Evolutionary conservation across 2,329 filamentous ascomycete species (phyloP), one percentile per base, ranked within the genome.

Genomic region (Monosporascus cannonballus): DNA sequence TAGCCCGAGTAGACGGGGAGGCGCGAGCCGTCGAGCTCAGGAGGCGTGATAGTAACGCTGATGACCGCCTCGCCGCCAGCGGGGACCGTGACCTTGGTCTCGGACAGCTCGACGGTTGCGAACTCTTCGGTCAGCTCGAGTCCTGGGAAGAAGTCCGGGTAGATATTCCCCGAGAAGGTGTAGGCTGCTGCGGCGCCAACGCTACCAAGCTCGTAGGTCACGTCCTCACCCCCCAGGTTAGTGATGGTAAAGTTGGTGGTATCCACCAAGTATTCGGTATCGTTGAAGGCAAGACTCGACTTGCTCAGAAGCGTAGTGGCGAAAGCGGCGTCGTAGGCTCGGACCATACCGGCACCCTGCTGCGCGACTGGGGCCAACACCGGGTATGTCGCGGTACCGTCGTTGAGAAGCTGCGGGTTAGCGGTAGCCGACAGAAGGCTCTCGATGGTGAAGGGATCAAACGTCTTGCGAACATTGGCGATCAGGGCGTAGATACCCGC

Each of bases 221-320:
- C 64, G 0, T 71, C 64, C 24, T 71, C 69, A 17, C 66, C 66
- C 46, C 77, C 79, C 5, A 71, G 71, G 70, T 86, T 87, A 59
- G 67, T 73, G 57, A 87, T 72, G 39, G 71, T 76, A 62, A 86
- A 83, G 56, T 76, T 75, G 44, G 76, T 69, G 2, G 69, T 70
- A 11, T 71, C 65, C 46, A 65, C 64, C 56, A 83, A 77, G 70
- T 85, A 64, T 57, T 80, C 78, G 0, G 81, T 83, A 64, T 87
- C 83, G 63, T 86, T 86, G 69, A 86, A 85, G 3, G 79, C 76
- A 15, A 87, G 67, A 64, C 76, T 80, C n/a, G 78, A 78, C 9
- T 73, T 75, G 59, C 75, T 77, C 20, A 86, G 69, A 14, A 80
- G 61, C 2, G 77, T 76, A 2, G 73, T 79, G 17, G 77, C 71